A percentile compares a stretch with the other conserved stretches of the same genome.
These are phyloP conservation scores for Parastagonospora nodorum DNA, from an alignment of 2,329 filamentous ascomycete genomes.

Conservation along the genomic window DNA sequence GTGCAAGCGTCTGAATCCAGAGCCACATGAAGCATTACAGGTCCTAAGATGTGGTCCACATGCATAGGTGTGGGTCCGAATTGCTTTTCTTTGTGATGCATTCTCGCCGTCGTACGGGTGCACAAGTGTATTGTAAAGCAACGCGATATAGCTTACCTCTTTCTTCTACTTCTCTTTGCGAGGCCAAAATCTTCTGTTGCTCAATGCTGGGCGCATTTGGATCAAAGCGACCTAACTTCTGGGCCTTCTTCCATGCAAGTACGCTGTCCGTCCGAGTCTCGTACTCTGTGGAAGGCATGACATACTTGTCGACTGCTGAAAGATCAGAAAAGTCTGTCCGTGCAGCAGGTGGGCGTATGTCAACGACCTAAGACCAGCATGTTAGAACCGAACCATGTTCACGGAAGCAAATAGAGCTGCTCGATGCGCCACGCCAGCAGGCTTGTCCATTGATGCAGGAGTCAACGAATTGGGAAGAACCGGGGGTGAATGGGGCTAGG, in stretches of 20 bases:
- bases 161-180: constrained; percentile 70
- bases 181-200: constrained; percentile 71
- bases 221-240: constrained; percentile 95
- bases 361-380: constrained; percentile 65
- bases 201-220: constrained; percentile 77
- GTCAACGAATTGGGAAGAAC: constrained; percentile 13
- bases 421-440: constrained; percentile 6
- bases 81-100: constrained; percentile 23
- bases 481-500: constrained; percentile 10
- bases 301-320: constrained; percentile 83
- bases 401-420: background rate
- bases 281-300: constrained; percentile 85
- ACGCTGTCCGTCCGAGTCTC: constrained; percentile 86
- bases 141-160: constrained; percentile 58
- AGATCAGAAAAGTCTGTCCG: constrained; percentile 82
- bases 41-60: constrained; percentile 1
- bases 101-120: constrained; percentile 22
- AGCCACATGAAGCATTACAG: constrained; percentile 20
- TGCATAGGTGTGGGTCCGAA: background rate
- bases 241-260: constrained; percentile 91
- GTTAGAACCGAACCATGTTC: constrained; percentile 29
- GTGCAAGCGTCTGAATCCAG: constrained; percentile 24
- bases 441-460: constrained; percentile 16
- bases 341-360: constrained; percentile 75
- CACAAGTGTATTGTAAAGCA: constrained; percentile 14